A percentile compares a stretch with the other conserved stretches of the same genome.
Conservation (phyloP, 306 rosid species). For the Trifolium dubium region DNA sequence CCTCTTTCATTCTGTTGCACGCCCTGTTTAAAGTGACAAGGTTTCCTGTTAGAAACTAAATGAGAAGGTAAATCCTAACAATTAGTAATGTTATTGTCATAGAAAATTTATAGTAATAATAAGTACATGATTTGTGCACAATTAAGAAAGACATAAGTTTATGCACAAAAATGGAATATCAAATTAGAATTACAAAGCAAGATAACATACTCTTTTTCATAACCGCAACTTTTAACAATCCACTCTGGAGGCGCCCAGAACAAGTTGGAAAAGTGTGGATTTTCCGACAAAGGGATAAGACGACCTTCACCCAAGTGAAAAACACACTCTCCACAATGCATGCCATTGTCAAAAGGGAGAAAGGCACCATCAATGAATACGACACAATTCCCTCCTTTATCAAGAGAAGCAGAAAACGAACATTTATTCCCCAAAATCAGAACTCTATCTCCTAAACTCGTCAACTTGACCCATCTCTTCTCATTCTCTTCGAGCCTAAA, state of each 20-base stretch:
- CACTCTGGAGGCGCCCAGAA: slow-evolving; percentile 83
- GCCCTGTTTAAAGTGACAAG: no score
- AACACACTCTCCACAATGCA: slow-evolving; percentile 44
- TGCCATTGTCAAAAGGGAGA: not conserved
- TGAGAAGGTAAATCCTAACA: no score
- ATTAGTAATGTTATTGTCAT: no score
- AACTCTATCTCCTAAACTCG: not conserved
- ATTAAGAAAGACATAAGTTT: no score
- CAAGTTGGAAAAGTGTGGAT: slow-evolving; percentile 52
- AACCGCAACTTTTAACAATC: slow-evolving; percentile 29
- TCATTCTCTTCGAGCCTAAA: not conserved
- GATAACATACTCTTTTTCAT: no score
- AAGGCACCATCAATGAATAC: not conserved
- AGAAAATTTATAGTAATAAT: no score
- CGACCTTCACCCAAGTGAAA: slow-evolving; percentile 51
- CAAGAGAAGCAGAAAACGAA: not conserved
- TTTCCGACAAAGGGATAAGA: slow-evolving; percentile 52
- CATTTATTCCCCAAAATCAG: not conserved
- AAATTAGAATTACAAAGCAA: no score
- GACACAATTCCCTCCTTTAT: not conserved
- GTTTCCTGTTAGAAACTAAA: no score
- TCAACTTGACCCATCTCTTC: not conserved
- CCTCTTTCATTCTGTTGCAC: no score
- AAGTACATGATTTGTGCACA: no score
- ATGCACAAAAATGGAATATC: no score